Evolutionary conservation across 2,329 filamentous ascomycete species (phyloP), one percentile per base, ranked within the genome.

Genomic region (Botryotinia narcissicola): DNA sequence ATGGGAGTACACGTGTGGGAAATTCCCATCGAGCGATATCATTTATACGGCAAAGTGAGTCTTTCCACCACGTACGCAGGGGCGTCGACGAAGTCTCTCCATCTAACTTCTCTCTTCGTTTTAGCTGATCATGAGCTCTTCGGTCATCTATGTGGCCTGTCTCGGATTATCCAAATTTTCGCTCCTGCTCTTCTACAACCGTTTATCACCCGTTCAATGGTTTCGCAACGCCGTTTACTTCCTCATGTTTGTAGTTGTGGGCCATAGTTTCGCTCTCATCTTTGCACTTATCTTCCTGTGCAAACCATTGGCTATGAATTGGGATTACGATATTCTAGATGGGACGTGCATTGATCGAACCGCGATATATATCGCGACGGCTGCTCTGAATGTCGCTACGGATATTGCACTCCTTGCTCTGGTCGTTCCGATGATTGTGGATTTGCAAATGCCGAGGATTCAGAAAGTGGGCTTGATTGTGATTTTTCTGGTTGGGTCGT

Each of bases 161-260:
- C 69, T 71, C 61, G 69, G 69, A 16, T 22, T 71, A 29, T 71
- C 69, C 22, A 71, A 71, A 40, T 63, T 71, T 25, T 71, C 69
- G 10, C 48, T 72, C 37, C 40, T 72, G 6, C 44, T 72, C 37
- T 72, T 72, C 40, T 72, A 72, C 61, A 42, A 54, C 10, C 70
- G 70, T 7, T 14, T 72, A 57, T 54, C 60, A 4, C 70, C 70
- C 14, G 32, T 72, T 10, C 29, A 37, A 46, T 72, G 60, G 70
- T 72, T 57, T 35, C 61, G 37, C 22, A 42, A 29, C 9, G 61
- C 70, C 0, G 61, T 59, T 12, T 68, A 72, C 46, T 59, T 72
- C 37, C 60, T 66, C 5, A 68, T 72, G 60, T 59, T 72, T 32
- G 20, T 67, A 22, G 40, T 72, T 25, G 6, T 68, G 18, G 61